Evolutionary conservation across 1,139 yeast genomes (phyloP), one percentile per base, ranked within the genome.

Genomic region (Kodamaea suecica): DNA sequence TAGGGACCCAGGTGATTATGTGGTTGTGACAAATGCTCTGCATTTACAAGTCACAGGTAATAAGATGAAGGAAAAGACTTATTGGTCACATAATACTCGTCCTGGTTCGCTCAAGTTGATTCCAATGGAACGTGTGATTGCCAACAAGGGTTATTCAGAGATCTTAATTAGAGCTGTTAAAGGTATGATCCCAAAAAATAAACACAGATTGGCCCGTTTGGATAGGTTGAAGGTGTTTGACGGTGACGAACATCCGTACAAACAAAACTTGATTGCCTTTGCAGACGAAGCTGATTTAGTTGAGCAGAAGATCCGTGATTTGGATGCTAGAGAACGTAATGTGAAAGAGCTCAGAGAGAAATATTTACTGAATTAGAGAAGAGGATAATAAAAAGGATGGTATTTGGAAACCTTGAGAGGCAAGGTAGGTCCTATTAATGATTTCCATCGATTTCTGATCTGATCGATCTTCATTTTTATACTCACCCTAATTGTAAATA

Each of bases 181-280:
- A 46, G 95, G 95, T 40, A 92, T 92, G 99, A 71, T 92, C 39
- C 98, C 98, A 27, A 88, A 87, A 64, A 90, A 92, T 60, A 80
- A 82, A 53, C 76, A 83, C 45, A 77, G 97, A 58, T 77, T 84
- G 52, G 69, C 71, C 19, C 78, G 98, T 57, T 63, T 92, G 56
- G 94, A 80, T 31, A 78, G 99, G 54, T 70, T 92, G 45, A 88
- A 86, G 63, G 76, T 86, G 1, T 85, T 74, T 57, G 97, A 94
- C 52, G 96, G 95, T 24, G 80, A 87, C 39, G 84, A 82, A 39
- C 86, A 86, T 58, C 97, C 97, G 14, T 90, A 86, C 57, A 78
- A 76, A 45, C 75, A 80, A 46, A 92, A 92, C 55, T 70, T 92
- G 45, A 68, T 85, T 30, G 96, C 96, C 5, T 84, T 78, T 66